Conservation (phyloP, 257 asterid genomes). For the Nyctanthes arbortristis region DNA sequence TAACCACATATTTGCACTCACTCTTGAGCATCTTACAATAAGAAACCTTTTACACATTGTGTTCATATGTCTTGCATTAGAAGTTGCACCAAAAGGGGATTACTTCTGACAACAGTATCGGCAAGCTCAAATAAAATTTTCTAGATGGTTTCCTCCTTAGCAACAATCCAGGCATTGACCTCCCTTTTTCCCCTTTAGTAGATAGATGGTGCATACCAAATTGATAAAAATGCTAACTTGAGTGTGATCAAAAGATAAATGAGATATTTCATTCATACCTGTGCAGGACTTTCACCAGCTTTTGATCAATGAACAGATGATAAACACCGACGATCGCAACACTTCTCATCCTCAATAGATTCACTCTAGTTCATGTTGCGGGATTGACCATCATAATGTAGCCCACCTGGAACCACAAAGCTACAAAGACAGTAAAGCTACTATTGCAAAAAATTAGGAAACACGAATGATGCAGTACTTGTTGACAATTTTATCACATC, state of each 20-base stretch:
- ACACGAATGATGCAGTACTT: conserved; percentile 25
- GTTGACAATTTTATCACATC: conserved; percentile 60
- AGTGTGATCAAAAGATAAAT: background rate
- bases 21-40: conserved; percentile 22
- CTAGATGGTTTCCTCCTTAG: conserved; percentile 69
- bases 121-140: conserved; percentile 64
- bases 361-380: conserved; percentile 55
- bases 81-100: conserved; percentile 70
- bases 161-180: conserved; percentile 94
- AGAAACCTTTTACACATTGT: conserved; percentile 70
- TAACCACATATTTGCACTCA: background rate
- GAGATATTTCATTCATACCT: conserved; percentile 44
- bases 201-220: background rate
- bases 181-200: conserved; percentile 73
- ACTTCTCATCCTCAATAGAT: conserved; percentile 70
- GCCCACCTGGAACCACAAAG: conserved; percentile 64
- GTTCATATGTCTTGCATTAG: conserved; percentile 63
- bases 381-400: conserved; percentile 86
- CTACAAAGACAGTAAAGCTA: background rate
- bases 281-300: conserved; percentile 68
- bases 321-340: conserved; percentile 90
- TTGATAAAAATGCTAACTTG: background rate
- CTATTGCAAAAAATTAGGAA: background rate
- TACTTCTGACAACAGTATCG: conserved; percentile 82
- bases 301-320: conserved; percentile 82